phyloP scores from a whole-genome alignment of 1,139 yeast genomes.

The Geotrichum phurueaensis region DNA sequence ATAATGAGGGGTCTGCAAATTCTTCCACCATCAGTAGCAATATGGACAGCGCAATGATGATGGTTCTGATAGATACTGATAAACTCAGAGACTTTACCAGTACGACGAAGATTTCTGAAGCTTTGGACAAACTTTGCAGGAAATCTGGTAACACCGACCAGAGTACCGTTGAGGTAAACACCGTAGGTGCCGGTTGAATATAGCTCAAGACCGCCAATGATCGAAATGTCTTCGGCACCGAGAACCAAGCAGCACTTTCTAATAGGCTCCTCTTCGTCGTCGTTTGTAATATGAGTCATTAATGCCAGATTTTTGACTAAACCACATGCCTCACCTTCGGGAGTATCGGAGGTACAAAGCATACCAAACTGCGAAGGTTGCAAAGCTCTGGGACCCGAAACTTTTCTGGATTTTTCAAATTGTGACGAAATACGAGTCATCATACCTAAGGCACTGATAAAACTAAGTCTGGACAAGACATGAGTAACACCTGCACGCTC shows the following conservation, averaged over 20 bases:
- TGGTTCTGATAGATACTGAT: slow-evolving; percentile 84
- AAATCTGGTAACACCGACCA: slow-evolving; percentile 81
- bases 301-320: slow-evolving; percentile 91
- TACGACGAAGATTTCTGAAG: slow-evolving; percentile 75
- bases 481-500: slow-evolving; percentile 99
- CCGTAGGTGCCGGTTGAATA: slow-evolving; percentile 76
- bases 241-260: slow-evolving; percentile 66
- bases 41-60: slow-evolving; percentile 89
- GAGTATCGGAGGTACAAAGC: slow-evolving; percentile 98
- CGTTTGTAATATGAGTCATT: slow-evolving; percentile 98
- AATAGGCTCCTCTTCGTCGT: slow-evolving; percentile 91
- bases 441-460: slow-evolving; percentile 96
- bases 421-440: slow-evolving; percentile 99
- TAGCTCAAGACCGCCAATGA: slow-evolving; percentile 76
- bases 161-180: slow-evolving; percentile 86
- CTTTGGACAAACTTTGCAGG: slow-evolving; percentile 73
- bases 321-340: slow-evolving; percentile 99
- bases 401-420: slow-evolving; percentile 95
- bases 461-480: slow-evolving; percentile 82
- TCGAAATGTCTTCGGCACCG: slow-evolving; percentile 83
- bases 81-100: slow-evolving; percentile 82
- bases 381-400: slow-evolving; percentile 97
- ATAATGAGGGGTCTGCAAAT: slow-evolving; percentile 95
- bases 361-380: slow-evolving; percentile 99
- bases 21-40: slow-evolving; percentile 98